Percentiles rank a stretch among this genome's conserved stretches.
Conservation (phyloP, 805 yeast species). For the Cyberlindnera lachancei region DNA sequence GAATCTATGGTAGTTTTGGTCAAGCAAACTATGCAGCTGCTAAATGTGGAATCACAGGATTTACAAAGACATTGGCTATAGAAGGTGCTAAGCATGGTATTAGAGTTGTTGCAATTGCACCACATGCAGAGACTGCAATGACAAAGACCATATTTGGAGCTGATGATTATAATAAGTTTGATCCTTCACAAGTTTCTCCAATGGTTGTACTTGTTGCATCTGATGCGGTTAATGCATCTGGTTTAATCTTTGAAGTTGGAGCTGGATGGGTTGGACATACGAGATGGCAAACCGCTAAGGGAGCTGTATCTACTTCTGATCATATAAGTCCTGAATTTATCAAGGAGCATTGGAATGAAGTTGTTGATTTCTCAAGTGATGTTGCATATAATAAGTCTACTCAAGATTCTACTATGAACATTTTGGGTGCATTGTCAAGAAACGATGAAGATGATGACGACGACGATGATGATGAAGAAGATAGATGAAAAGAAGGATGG, state of each 20-base stretch:
- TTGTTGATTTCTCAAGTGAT: conserved; percentile 51
- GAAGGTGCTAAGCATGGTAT: conserved; percentile 83
- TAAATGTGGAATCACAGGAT: conserved; percentile 80
- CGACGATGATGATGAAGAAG: conserved; percentile 38
- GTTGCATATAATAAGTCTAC: conserved; percentile 50
- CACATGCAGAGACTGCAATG: conserved; percentile 98
- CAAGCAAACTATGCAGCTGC: conserved; percentile 96
- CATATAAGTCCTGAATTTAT: conserved; percentile 59
- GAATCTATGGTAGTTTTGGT: conserved; percentile 96
- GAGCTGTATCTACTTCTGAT: conserved; percentile 51
- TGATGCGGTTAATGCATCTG: conserved; percentile 61
- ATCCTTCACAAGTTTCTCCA: conserved; percentile 88
- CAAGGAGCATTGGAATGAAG: conserved; percentile 55
- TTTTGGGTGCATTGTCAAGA: conserved; percentile 52
- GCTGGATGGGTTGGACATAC: conserved; percentile 96
- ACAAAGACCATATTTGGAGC: conserved; percentile 79
- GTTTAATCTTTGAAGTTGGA: conserved; percentile 86
- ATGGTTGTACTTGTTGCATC: conserved; percentile 73
- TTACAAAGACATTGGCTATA: conserved; percentile 77
- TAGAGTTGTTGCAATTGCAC: conserved; percentile 79
- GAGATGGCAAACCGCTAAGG: conserved; percentile 90
- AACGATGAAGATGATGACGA: conserved; percentile 32
- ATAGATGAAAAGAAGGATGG: conserved; percentile 40
- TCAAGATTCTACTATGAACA: conserved; percentile 74
- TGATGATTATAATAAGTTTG: conserved; percentile 74